Evolutionary conservation across 495 filamentous ascomycete genomes (phyloP).

Genomic region (Niebla homalea): DNA sequence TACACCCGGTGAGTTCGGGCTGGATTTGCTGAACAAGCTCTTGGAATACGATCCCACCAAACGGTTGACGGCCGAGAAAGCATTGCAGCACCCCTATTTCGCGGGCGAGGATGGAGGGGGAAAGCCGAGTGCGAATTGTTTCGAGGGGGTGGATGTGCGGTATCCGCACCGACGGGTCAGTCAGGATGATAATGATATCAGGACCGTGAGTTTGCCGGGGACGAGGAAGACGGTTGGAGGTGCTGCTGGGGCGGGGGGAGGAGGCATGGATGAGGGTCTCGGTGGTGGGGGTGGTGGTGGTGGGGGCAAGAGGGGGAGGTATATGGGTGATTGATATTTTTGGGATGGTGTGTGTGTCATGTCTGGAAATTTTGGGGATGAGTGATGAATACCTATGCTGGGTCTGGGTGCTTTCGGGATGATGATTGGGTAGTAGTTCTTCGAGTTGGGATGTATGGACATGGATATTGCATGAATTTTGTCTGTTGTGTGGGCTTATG

Average conservation of each 20-base stretch:
- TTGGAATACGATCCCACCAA: constrained; percentile 89
- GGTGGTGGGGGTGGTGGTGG: too few species aligned
- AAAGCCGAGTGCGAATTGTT: constrained; percentile 65
- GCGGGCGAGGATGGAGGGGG: constrained; percentile 29
- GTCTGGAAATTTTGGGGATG: too few species aligned
- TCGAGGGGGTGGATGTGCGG: constrained; percentile 71
- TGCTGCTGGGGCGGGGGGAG: too few species aligned
- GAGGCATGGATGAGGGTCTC: too few species aligned
- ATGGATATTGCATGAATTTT: too few species aligned
- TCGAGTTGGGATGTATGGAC: too few species aligned
- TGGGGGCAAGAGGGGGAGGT: constrained; percentile 1
- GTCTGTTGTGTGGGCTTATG: too few species aligned
- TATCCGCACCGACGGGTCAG: constrained; percentile 86
- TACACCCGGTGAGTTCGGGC: constrained; percentile 59
- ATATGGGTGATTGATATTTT: constrained; percentile 14
- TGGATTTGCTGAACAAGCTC: constrained; percentile 64
- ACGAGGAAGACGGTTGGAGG: constrained; percentile 60
- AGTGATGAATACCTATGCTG: too few species aligned
- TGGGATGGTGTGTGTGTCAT: constrained; percentile 6
- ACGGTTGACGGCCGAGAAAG: constrained; percentile 71
- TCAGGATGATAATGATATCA: constrained; percentile 89
- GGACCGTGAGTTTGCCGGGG: constrained; percentile 72
- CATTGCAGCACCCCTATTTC: constrained; percentile 83
- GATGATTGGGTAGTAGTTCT: too few species aligned
- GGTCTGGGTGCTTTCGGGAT: too few species aligned